These are phyloP conservation scores for Auricularia sp. DNA, from an alignment of 768 basidiomycete genomes.

Conservation along the genomic window DNA sequence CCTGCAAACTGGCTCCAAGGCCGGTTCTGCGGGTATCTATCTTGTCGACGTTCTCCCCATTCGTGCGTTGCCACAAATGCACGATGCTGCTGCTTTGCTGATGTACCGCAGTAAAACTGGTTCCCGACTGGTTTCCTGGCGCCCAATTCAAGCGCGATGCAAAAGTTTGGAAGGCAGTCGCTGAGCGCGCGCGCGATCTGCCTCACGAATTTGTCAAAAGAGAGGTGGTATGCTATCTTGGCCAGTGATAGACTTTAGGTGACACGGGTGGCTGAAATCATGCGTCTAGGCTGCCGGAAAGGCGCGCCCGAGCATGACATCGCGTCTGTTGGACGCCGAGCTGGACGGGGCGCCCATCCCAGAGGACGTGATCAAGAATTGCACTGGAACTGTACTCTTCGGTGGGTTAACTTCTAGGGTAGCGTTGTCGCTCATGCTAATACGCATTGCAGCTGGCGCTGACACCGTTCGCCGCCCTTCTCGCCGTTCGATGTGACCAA, in stretches of 20 bases:
- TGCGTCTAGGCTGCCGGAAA: conserved; percentile 11
- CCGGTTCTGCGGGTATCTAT: not conserved
- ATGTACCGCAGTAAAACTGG: conserved; percentile 20
- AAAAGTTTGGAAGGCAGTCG: conserved; percentile 15
- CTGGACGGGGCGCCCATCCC: not conserved
- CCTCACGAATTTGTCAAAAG: conserved; percentile 35
- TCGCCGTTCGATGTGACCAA: conserved; percentile 4
- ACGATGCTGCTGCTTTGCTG: not conserved
- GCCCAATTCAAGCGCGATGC: conserved; percentile 25
- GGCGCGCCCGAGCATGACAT: conserved; percentile 12
- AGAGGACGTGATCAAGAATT: conserved; percentile 10
- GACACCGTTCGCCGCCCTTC: conserved; percentile 4
- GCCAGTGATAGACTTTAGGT: not conserved
- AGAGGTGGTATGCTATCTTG: conserved; percentile 18
- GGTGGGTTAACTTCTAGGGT: conserved; percentile 27
- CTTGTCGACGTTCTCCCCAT: not conserved
- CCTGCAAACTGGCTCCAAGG: not conserved
- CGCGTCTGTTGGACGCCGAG: conserved; percentile 9
- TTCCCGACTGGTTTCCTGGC: conserved; percentile 34
- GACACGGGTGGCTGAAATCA: not conserved
- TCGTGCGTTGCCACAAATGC: not conserved
- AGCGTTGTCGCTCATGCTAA: not conserved
- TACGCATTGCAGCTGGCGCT: not conserved
- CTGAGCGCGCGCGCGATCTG: conserved; percentile 22
- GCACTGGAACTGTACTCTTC: conserved; percentile 5